These are phyloP conservation scores for Pestalotiopsis sp. DNA, from an alignment of 2,329 filamentous ascomycete genomes.

Conservation along the genomic window DNA sequence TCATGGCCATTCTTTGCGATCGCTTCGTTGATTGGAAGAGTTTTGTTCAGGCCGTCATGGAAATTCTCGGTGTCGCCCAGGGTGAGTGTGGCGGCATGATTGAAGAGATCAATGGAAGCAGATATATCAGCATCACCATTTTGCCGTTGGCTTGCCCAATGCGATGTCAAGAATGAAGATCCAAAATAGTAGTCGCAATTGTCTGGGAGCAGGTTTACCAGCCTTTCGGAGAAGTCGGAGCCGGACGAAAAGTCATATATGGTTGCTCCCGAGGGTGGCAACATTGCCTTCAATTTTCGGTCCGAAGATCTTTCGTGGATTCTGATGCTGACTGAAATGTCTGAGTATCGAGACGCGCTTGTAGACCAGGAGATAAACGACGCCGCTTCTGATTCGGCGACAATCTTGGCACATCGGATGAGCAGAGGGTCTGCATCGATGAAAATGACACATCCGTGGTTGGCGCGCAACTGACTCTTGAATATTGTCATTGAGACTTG, in stretches of 20 bases:
- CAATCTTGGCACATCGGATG: background rate
- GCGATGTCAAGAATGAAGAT: slow-evolving; percentile 19
- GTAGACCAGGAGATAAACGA: background rate
- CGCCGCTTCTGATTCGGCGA: background rate
- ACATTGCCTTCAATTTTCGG: slow-evolving; percentile 31
- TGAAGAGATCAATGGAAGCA: background rate
- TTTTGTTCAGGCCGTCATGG: slow-evolving; percentile 11
- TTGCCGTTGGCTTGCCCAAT: background rate
- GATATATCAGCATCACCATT: background rate
- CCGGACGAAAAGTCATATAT: slow-evolving; percentile 37
- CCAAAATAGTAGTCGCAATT: slow-evolving; percentile 29
- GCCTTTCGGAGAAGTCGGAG: slow-evolving; percentile 27
- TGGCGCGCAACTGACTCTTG: background rate
- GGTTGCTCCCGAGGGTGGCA: slow-evolving; percentile 21
- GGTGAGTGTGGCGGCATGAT: slow-evolving; percentile 14
- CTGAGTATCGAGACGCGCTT: background rate
- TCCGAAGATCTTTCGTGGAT: slow-evolving; percentile 30
- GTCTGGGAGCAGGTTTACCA: slow-evolving; percentile 26
- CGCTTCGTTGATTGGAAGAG: slow-evolving; percentile 19
- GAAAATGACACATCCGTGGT: background rate
- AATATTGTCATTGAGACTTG: slow-evolving; percentile 13
- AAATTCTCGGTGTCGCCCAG: slow-evolving; percentile 22
- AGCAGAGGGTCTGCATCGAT: slow-evolving; percentile 3
- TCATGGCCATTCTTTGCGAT: slow-evolving; percentile 15
- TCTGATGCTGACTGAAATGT: background rate